These are phyloP conservation scores for Helichrysum umbraculigerum DNA, from an alignment of 129 eudicot genomes.

Conservation along the genomic window DNA sequence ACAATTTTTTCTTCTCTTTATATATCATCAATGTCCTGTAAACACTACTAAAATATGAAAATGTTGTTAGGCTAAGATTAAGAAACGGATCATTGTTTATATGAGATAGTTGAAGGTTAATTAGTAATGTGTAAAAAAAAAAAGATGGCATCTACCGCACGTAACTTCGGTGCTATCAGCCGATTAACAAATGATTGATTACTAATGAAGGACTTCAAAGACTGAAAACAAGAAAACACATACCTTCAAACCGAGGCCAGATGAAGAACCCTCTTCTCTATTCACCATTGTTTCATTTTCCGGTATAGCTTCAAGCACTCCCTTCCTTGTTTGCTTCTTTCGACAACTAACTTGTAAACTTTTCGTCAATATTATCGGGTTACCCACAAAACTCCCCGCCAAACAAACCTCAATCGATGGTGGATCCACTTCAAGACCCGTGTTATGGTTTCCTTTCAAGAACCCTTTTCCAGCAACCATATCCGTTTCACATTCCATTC, in stretches of 20 bases:
- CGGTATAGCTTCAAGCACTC: conserved; percentile 72
- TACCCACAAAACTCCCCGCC: conserved; percentile 75
- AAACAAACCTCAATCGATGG: conserved; percentile 78
- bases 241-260: conserved; percentile 55
- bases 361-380: conserved; percentile 69
- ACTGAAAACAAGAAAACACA: background rate
- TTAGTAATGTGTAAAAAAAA: no score
- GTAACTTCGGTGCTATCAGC: background rate
- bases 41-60: no score
- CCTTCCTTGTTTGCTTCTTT: conserved; percentile 60
- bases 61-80: no score
- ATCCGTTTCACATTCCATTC: conserved; percentile 69
- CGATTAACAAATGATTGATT: background rate
- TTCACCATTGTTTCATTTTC: conserved; percentile 54
- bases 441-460: conserved; percentile 44
- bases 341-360: conserved; percentile 45
- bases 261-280: conserved; percentile 41
- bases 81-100: no score
- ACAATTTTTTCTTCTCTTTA: no score
- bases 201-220: background rate
- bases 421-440: conserved; percentile 36
- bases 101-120: no score
- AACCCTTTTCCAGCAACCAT: conserved; percentile 41
- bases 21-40: no score
- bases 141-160: no score